phyloP scores from a whole-genome alignment of 1,139 yeast species.

The Ogataea hybrid region DNA sequence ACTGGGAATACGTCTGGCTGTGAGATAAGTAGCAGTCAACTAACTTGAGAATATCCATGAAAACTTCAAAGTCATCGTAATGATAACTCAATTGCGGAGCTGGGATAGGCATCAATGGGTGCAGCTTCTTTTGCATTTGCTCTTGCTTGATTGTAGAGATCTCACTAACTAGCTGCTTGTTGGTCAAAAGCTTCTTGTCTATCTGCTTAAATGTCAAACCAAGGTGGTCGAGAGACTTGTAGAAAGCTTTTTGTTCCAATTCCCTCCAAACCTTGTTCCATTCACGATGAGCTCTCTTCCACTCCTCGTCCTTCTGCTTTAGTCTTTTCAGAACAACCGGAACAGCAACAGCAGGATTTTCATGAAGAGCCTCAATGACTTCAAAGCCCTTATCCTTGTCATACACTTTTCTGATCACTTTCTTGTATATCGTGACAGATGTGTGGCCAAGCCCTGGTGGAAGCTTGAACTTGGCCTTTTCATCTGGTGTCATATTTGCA shows the following conservation, averaged over 20 bases:
- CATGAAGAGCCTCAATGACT: conserved; percentile 93
- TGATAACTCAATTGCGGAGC: conserved; percentile 73
- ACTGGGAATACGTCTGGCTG: conserved; percentile 71
- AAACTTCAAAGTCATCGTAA: conserved; percentile 64
- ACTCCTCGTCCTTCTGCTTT: conserved; percentile 97
- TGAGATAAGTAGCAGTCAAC: conserved; percentile 68
- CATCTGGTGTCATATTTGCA: conserved; percentile 90
- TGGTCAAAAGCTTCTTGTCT: conserved; percentile 87
- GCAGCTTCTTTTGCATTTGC: conserved; percentile 72
- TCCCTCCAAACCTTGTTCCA: conserved; percentile 99
- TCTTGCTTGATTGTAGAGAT: conserved; percentile 91
- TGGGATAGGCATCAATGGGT: conserved; percentile 84
- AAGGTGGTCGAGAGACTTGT: conserved; percentile 89
- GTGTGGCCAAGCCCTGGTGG: conserved; percentile 95
- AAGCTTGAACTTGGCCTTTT: conserved; percentile 77
- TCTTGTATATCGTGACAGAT: conserved; percentile 86
- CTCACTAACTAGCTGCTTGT: conserved; percentile 87
- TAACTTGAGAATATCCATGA: conserved; percentile 71
- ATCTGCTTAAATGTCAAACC: conserved; percentile 96
- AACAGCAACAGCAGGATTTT: conserved; percentile 91
- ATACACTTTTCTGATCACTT: conserved; percentile 86
- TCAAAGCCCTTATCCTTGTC: conserved; percentile 95
- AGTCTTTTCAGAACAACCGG: conserved; percentile 89
- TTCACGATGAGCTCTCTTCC: conserved; percentile 98
- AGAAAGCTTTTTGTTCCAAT: conserved; percentile 91